Percentiles rank a stretch among this genome's conserved stretches.
phyloP scores from a whole-genome alignment of 805 yeast genomes.

The Ogataea nonfermentans region DNA sequence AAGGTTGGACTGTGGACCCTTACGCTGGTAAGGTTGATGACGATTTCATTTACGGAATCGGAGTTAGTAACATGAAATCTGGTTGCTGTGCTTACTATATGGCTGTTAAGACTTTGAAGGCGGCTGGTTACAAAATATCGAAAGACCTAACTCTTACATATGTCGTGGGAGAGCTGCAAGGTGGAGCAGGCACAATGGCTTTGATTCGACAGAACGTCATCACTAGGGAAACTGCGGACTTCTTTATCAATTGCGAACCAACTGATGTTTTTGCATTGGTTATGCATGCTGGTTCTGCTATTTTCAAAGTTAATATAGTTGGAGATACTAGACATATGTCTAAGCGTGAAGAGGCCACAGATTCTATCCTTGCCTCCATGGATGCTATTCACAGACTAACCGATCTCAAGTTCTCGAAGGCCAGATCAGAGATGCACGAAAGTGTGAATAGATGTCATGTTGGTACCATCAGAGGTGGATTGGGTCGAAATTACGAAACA shows the following conservation, averaged over 20 bases:
- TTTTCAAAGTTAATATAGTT: conserved; percentile 29
- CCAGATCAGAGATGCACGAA: conserved; percentile 24
- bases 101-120: conserved; percentile 32
- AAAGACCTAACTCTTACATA: conserved; percentile 31
- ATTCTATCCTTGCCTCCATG: conserved; percentile 31
- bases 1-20: conserved; percentile 36
- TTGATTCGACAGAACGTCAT: conserved; percentile 25
- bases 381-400: conserved; percentile 29
- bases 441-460: conserved; percentile 32
- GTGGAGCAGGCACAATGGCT: conserved; percentile 34
- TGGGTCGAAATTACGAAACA: conserved; percentile 29
- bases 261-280: conserved; percentile 31
- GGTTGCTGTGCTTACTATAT: conserved; percentile 35
- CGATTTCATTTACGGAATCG: conserved; percentile 32
- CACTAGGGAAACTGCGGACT: conserved; percentile 29
- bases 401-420: conserved; percentile 28
- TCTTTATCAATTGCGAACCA: conserved; percentile 33
- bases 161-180: conserved; percentile 31
- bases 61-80: conserved; percentile 34
- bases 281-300: conserved; percentile 34
- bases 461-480: conserved; percentile 33
- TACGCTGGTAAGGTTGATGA: conserved; percentile 28
- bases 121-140: conserved; percentile 30
- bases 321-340: conserved; percentile 36
- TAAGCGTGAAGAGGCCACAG: conserved; percentile 34